phyloP scores from a whole-genome alignment of 139 green algal genomes.

The Astrephomene gubernaculifera region DNA sequence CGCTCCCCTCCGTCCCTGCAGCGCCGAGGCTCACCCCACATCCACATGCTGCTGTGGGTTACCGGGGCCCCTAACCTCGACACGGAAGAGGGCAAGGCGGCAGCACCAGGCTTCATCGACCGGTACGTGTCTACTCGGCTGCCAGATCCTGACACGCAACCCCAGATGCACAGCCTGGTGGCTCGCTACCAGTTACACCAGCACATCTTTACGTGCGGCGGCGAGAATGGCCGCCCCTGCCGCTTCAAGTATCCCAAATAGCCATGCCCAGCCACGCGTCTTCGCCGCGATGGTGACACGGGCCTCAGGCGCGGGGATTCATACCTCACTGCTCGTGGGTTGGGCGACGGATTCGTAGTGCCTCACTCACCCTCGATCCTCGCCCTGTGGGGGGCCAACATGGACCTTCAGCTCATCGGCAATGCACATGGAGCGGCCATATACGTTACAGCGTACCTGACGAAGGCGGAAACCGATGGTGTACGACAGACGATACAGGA shows the following conservation, averaged over 20 bases:
- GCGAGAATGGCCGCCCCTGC: neutral
- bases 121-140: neutral
- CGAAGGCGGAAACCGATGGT: conserved; percentile 2
- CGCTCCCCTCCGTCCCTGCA: too few species aligned
- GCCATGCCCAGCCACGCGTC: conserved; percentile 3
- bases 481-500: neutral
- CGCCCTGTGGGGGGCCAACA: conserved; percentile 12
- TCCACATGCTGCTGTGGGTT: too few species aligned
- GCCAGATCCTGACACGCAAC: neutral
- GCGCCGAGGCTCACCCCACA: too few species aligned
- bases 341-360: neutral
- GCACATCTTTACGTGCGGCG: conserved; percentile 15
- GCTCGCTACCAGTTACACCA: conserved; percentile 3
- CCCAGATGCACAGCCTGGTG: neutral
- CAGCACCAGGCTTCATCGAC: too few species aligned
- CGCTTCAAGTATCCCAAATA: neutral
- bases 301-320: conserved; percentile 7
- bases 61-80: too few species aligned
- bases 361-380: conserved; percentile 10
- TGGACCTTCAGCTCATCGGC: conserved; percentile 17
- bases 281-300: neutral
- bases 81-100: too few species aligned
- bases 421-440: neutral
- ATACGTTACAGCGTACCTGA: conserved; percentile 27
- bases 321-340: neutral